Percentiles rank a stretch among this genome's conserved stretches.
phyloP scores from a whole-genome alignment of 805 yeast genomes.

The Nakazawaea ambrosiae region DNA sequence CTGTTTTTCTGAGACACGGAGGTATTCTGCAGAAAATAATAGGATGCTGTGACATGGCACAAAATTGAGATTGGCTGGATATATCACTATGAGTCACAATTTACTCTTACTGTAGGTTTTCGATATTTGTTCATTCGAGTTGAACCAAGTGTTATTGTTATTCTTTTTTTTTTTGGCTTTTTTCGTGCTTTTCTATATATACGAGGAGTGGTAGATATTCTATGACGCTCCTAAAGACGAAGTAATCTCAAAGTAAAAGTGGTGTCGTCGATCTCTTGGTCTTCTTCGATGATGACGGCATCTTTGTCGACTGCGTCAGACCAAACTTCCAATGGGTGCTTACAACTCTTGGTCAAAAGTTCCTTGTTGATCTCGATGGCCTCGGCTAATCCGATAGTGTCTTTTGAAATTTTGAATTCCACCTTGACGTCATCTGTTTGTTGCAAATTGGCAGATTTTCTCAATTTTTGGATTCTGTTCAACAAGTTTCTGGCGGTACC shows the following conservation, averaged over 20 bases:
- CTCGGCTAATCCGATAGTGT: slow-evolving; percentile 55
- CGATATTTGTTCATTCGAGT: too few relatives aligned
- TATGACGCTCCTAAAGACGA: slow-evolving; percentile 47
- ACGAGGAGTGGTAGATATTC: too few relatives aligned
- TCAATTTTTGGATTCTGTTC: slow-evolving; percentile 94
- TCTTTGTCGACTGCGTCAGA: slow-evolving; percentile 34
- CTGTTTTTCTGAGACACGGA: too few relatives aligned
- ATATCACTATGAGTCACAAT: too few relatives aligned
- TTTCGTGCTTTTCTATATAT: too few relatives aligned
- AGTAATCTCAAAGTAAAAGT: slow-evolving; percentile 71
- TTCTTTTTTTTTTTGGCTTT: too few relatives aligned
- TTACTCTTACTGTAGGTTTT: too few relatives aligned
- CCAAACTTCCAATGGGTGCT: slow-evolving; percentile 47
- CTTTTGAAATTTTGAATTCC: slow-evolving; percentile 67
- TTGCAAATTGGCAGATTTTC: slow-evolving; percentile 92
- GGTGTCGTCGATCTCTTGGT: slow-evolving; percentile 76
- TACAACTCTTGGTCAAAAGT: slow-evolving; percentile 70
- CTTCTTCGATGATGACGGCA: slow-evolving; percentile 76
- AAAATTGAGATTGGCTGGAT: too few relatives aligned
- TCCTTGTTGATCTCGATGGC: slow-evolving; percentile 61
- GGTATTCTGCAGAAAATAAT: too few relatives aligned
- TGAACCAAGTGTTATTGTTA: too few relatives aligned
- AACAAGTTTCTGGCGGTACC: slow-evolving; percentile 95
- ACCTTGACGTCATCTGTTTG: slow-evolving; percentile 94
- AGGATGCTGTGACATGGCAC: too few relatives aligned